Evolutionary conservation across 2,329 filamentous ascomycete genomes (phyloP), one percentile per base, ranked within the genome.

Genomic region (Diaporthe sp.): DNA sequence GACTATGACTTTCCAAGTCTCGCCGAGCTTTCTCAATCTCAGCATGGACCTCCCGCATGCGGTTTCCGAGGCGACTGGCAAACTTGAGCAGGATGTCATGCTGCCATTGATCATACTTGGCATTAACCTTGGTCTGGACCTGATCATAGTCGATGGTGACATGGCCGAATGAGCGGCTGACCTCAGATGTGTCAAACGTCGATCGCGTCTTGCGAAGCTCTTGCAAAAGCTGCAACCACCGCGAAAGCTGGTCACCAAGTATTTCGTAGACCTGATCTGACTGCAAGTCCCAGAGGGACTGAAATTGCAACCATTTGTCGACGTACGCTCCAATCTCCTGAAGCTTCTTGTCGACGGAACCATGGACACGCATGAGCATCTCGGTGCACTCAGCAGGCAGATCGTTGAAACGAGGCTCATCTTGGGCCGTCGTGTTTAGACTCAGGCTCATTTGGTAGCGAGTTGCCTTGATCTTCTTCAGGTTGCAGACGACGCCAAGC

Each of bases 81-180:
- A 99, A 99, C 82, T 98, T 98, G 79, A 94, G 91, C 50, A 98
- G 88, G 72, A 99, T 97, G 78, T 99, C 97, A 80, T 98, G 95
- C 83, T 99, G 97, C 97, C 97, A 99, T 83, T 98, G 96, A 82
- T 99, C 97, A 82, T 99, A 99, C 83, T 98, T 99, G 79, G 95
- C 95, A 80, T 98, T 99, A 83, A 99, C 97, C 84, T 98, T 98
- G 74, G 96, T 95, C 84, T 99, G 97, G 0, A 99, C 97, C 83
- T 99, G 97, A 80, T 98, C 97, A 81, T 99, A 99, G 82, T 99
- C 96, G 80, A 99, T 95, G 5, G 94, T 95, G 71, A 98, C 92
- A 83, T 97, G 96, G 6, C 97, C 97, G 82, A 99, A 99, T 1
- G 93, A 94, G 52, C 94, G 93, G 83, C 93, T 97, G 77, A 97